Evolutionary conservation across 148 eudicot genomes (phyloP).

Genomic region (Dianthus caryophyllus): DNA sequence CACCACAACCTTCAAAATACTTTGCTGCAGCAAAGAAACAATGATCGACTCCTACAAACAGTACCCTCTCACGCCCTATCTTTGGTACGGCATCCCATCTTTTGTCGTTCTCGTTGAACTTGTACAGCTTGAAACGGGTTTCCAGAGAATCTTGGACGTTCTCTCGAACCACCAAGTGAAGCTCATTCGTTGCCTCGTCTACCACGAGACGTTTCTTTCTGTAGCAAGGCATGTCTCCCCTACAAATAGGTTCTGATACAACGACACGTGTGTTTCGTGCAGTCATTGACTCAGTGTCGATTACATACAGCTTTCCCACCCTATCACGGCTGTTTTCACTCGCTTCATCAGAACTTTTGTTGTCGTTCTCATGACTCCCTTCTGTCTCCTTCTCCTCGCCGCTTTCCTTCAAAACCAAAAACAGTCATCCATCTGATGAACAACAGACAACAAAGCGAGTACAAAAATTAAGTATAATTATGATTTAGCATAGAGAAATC

Average conservation of each 20-base stretch:
- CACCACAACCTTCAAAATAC: conserved; percentile 15
- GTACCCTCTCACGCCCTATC: neutral
- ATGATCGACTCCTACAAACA: conserved; percentile 18
- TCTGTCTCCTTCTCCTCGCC: neutral
- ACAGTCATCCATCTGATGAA: no score
- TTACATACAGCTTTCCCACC: conserved; percentile 1
- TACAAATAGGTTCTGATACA: neutral
- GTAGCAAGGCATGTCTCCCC: neutral
- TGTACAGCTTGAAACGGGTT: conserved; percentile 15
- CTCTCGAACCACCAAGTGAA: conserved; percentile 14
- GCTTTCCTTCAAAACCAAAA: conserved; percentile 2
- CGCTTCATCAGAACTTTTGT: neutral
- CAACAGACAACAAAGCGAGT: no score
- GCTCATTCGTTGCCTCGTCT: conserved; percentile 1
- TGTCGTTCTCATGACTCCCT: neutral
- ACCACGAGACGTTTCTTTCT: conserved; percentile 25
- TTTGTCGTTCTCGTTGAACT: conserved; percentile 3
- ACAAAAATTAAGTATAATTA: no score
- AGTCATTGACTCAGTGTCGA: conserved; percentile 5
- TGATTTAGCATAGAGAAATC: no score
- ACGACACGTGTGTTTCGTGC: neutral
- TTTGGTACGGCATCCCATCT: conserved; percentile 6
- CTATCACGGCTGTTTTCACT: neutral
- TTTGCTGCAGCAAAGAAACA: conserved; percentile 18
- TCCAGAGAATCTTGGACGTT: neutral